Evolutionary conservation across 2,329 filamentous ascomycete species (phyloP).

Genomic region (Fusarium caatingaense): DNA sequence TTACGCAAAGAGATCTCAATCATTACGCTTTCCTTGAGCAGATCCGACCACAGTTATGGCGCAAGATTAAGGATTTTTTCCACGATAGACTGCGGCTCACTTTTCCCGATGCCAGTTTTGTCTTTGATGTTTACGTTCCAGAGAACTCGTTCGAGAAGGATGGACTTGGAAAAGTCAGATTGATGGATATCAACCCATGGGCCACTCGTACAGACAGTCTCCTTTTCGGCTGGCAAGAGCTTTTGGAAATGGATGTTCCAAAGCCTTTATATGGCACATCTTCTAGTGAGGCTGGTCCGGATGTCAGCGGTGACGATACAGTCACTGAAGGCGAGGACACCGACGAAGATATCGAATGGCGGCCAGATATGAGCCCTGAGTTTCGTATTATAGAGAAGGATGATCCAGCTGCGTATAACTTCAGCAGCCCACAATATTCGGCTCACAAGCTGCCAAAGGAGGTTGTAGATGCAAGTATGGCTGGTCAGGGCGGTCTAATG

Average conservation of each 20-base stretch:
- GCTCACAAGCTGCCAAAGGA: constrained; percentile 96
- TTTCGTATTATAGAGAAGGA: constrained; percentile 84
- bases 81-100: constrained; percentile 76
- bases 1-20: constrained; percentile 91
- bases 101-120: constrained; percentile 86
- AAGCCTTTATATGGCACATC: constrained; percentile 64
- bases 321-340: constrained; percentile 55
- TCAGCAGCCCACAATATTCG: constrained; percentile 87
- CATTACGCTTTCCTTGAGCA: constrained; percentile 82
- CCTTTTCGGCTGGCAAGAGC: constrained; percentile 89
- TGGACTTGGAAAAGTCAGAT: constrained; percentile 78
- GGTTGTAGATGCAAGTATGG: constrained; percentile 78
- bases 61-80: constrained; percentile 82
- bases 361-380: constrained; percentile 75
- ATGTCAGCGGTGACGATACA: constrained; percentile 52
- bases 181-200: constrained; percentile 97
- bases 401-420: constrained; percentile 89
- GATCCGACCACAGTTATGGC: constrained; percentile 73
- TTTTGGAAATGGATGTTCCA: constrained; percentile 77
- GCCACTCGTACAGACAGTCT: constrained; percentile 88
- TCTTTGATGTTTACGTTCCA: constrained; percentile 93
- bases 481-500: constrained; percentile 79
- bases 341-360: constrained; percentile 59
- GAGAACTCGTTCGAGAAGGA: constrained; percentile 65
- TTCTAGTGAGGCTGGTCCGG: constrained; percentile 47